Evolutionary conservation across 257 asterid species (phyloP), one percentile per base, ranked within the genome.

Genomic region (Anisodus tanguticus): DNA sequence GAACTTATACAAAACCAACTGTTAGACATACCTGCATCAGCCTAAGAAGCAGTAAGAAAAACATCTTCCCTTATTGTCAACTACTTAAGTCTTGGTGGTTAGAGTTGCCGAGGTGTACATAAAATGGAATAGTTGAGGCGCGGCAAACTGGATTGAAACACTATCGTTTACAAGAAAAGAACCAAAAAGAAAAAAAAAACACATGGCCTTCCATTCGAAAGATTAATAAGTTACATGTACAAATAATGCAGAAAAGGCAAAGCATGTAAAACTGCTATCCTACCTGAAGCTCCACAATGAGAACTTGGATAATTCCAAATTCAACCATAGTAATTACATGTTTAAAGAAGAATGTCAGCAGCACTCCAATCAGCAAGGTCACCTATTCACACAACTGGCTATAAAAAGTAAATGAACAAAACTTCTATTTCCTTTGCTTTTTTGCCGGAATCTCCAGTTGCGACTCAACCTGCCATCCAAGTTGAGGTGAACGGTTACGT

Each of bases 401-500:
- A 68, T 57, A n/a, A 71, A 82, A 63, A 6, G 9, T 7, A 54
- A 64, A 64, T 82, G 54, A 49, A 10, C 31, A 79, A 22, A 26
- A 66, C 26, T 51, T 86, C 88, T 90, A 94, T 83, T 86, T 93
- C 71, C 97, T 89, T 60, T 81, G 93, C 87, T 89, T 89, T 86
- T 94, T 94, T 57, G 88, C 83, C 22, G 88, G 84, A 54, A 64
- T 85, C 49, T 90, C 92, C 87, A 85, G 91, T 87, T 86, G 94
- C 8, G 88, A 88, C 78, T 89, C 95, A 31, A 87, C 87, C 98
- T 94, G 92, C 80, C 79, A 89, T 74, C 67, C 58, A n/a, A 64
- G 45, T 82, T 78, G 60, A 39, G 22, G 64, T 22, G 41, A 67
- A 63, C 7, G 17, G 9, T 62, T 10, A 62, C 3, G 35, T 45